Evolutionary conservation across 2,329 filamentous ascomycete species (phyloP).

Genomic region (Macrophomina phaseolina): DNA sequence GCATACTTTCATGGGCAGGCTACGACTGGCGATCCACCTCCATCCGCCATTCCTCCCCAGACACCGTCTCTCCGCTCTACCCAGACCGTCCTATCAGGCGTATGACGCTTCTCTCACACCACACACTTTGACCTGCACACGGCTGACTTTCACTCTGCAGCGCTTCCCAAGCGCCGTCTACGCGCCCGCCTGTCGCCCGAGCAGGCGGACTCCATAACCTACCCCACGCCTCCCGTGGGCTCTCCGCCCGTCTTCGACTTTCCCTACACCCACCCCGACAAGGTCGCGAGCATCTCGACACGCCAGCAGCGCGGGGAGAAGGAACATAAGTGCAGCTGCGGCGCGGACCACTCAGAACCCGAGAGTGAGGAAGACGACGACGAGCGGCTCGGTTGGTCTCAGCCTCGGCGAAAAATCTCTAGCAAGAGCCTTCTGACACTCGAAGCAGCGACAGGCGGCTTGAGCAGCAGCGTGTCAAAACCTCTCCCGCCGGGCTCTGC

Average conservation of each 20-base stretch:
- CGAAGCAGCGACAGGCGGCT: conserved; percentile 33
- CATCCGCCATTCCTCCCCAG: conserved; percentile 52
- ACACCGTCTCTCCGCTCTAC: conserved; percentile 80
- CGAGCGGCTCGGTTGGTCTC: conserved; percentile 35
- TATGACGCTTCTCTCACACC: conserved; percentile 27
- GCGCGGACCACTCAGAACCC: conserved; percentile 53
- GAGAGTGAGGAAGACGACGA: conserved; percentile 69
- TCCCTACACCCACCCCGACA: conserved; percentile 52
- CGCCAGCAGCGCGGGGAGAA: conserved; percentile 58
- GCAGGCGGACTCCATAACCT: conserved; percentile 80
- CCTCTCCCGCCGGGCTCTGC: conserved; percentile 59
- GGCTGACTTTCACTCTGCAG: conserved; percentile 44
- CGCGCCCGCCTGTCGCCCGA: conserved; percentile 87
- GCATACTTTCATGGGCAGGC: conserved; percentile 36
- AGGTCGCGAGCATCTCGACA: conserved; percentile 37
- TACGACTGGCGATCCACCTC: conserved; percentile 48
- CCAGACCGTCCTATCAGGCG: conserved; percentile 85
- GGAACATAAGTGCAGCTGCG: conserved; percentile 55
- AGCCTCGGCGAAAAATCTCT: conserved; percentile 27
- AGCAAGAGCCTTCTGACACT: conserved; percentile 34
- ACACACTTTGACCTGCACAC: neutral
- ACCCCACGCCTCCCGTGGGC: conserved; percentile 75
- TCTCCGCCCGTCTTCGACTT: conserved; percentile 79
- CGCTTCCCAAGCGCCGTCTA: conserved; percentile 85
- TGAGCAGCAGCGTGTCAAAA: conserved; percentile 43